These are phyloP conservation scores for Periconia macrospinosa DNA, from an alignment of 2,329 filamentous ascomycete genomes.

Conservation along the genomic window DNA sequence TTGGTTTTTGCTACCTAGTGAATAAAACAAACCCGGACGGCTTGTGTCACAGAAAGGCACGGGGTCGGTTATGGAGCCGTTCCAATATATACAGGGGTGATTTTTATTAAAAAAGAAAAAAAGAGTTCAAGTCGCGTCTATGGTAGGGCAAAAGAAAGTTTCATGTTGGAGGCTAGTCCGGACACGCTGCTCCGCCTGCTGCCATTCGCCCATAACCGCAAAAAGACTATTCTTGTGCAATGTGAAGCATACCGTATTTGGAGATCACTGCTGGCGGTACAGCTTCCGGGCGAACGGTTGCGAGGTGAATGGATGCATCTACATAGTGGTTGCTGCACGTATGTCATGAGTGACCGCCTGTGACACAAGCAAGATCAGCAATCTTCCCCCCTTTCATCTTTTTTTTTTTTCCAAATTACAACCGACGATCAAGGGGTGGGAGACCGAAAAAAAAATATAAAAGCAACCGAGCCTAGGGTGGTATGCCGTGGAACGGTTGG, in stretches of 20 bases:
- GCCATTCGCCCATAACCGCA: neutral
- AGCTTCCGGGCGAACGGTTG: conserved; percentile 5
- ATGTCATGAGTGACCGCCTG: neutral
- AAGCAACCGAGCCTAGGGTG: neutral
- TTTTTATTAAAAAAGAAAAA: neutral
- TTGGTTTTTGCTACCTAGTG: too few species aligned
- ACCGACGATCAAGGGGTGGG: too few species aligned
- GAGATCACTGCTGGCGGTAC: neutral
- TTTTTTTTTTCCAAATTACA: too few species aligned
- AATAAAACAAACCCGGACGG: too few species aligned
- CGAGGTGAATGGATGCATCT: neutral
- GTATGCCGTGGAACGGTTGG: conserved; percentile 24
- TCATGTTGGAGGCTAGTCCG: neutral
- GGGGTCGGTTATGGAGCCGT: too few species aligned
- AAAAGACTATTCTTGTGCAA: neutral
- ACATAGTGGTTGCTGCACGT: neutral
- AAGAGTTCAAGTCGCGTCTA: neutral
- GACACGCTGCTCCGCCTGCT: neutral
- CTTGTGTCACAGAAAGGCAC: too few species aligned
- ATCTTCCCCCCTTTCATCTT: too few species aligned
- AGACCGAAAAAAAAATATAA: neutral
- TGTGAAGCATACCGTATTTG: too few species aligned
- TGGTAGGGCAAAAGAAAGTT: neutral
- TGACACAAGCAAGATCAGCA: too few species aligned
- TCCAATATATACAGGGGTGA: too few species aligned